phyloP scores from a whole-genome alignment of 768 basidiomycete genomes.

The Termitomyces sp. region DNA sequence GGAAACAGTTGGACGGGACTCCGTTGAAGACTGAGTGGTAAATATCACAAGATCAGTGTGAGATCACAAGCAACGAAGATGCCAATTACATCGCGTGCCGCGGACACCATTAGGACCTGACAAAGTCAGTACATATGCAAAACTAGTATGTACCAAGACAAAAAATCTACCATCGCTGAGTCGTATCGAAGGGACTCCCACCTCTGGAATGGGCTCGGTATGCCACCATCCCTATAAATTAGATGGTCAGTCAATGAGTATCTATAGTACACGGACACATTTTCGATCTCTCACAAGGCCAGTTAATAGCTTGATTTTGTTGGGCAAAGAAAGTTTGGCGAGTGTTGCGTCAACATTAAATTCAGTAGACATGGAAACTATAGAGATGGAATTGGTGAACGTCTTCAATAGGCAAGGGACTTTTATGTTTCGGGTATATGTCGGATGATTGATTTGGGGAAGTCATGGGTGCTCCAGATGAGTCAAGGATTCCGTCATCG shows the following conservation, averaged over 20 bases:
- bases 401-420: neutral
- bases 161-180: slow-evolving; percentile 42
- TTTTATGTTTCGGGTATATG: slow-evolving; percentile 17
- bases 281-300: slow-evolving; percentile 28
- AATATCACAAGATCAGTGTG: slow-evolving; percentile 25
- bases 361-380: slow-evolving; percentile 19
- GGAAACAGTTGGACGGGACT: slow-evolving; percentile 54
- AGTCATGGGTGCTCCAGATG: neutral
- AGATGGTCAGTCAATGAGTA: neutral
- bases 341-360: slow-evolving; percentile 35
- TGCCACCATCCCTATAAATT: slow-evolving; percentile 43
- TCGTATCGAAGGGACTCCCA: slow-evolving; percentile 37
- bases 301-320: slow-evolving; percentile 44
- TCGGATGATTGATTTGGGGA: slow-evolving; percentile 14
- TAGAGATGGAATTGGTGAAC: neutral
- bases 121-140: neutral
- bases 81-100: slow-evolving; percentile 37
- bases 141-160: neutral
- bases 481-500: too few relatives aligned
- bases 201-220: slow-evolving; percentile 37
- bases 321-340: slow-evolving; percentile 30
- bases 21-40: slow-evolving; percentile 53
- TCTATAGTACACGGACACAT: neutral
- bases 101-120: slow-evolving; percentile 48
- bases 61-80: slow-evolving; percentile 29